Evolutionary conservation across 495 filamentous ascomycete species (phyloP), one percentile per base, ranked within the genome.

Genomic region (Haplographium delicatum): DNA sequence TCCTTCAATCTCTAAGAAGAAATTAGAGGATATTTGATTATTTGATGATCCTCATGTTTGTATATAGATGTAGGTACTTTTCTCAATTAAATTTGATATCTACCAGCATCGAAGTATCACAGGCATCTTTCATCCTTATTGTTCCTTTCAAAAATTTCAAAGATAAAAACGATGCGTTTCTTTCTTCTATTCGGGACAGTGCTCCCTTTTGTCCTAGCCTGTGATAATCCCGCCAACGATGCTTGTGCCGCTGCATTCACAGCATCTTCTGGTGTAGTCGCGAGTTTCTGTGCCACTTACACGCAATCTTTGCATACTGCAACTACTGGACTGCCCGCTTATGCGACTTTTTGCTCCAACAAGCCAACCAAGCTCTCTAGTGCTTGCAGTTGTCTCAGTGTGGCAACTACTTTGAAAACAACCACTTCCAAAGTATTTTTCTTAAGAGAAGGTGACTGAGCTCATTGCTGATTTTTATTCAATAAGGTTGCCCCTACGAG

Each of bases 171-270:
- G 20, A 53, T 53, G 50, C 41, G 31, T 28, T 46, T 23, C 15
- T 30, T 34, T 2, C 6, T 53, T 16, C 28, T 53, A 22, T n/a
- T 38, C 28, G 22, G 41, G 13, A 28, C 42, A 15, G 10, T 46
- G 9, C 43, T 20, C 15, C 44, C 51, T 47, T 25, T 53, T 13
- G 40, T 43, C 5, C 33, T 53, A 22, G 51, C 35, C 8, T 53
- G 51, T 28, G 43, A 47, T 43, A 47, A 47, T 20, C 10, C 42
- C 15, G 19, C 13, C 1, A 45, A 48, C 30, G 50, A 58, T 44
- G 44, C 37, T n/a, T 58, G 55, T 35, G 41, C 44, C 3, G 39
- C 31, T 23, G 55, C 40, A 7, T 50, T 58, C 44, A 52, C 49
- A 20, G 37, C 27, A 0, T 47, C 44, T 3, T 35, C 49, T 16